phyloP scores from a whole-genome alignment of 805 yeast species.

The Hanseniaspora opuntiae region DNA sequence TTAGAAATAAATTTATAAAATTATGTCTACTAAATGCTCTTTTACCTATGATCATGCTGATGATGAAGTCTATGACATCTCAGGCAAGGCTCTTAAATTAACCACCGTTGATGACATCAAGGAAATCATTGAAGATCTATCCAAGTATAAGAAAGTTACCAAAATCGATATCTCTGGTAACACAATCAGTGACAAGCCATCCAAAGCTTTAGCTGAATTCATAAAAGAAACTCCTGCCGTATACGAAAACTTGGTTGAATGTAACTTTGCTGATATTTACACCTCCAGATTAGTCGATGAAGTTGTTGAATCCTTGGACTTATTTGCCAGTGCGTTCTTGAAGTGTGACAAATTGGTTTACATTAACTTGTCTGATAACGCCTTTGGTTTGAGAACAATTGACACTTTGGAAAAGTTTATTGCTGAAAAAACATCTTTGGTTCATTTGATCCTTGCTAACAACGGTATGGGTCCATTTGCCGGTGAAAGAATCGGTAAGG shows the following conservation, averaged over 20 bases:
- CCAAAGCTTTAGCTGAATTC: constrained; percentile 51
- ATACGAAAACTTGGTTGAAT: constrained; percentile 41
- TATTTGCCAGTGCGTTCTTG: constrained; percentile 59
- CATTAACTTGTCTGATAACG: constrained; percentile 83
- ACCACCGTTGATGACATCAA: constrained; percentile 59
- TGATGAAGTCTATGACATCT: constrained; percentile 44
- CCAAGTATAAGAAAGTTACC: constrained; percentile 26
- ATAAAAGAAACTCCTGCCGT: constrained; percentile 28
- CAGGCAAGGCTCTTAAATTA: constrained; percentile 65
- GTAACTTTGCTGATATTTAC: constrained; percentile 81
- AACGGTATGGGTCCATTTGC: constrained; percentile 98
- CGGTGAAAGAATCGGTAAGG: constrained; percentile 84
- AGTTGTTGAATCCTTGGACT: constrained; percentile 70
- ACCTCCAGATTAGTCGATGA: constrained; percentile 92
- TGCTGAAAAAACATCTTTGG: constrained; percentile 59
- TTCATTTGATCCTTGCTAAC: constrained; percentile 79
- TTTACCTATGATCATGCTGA: constrained; percentile 32
- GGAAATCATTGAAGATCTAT: constrained; percentile 51
- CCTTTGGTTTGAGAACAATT: constrained; percentile 90
- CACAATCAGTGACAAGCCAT: constrained; percentile 85
- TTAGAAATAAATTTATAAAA: background rate
- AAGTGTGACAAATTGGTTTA: constrained; percentile 55
- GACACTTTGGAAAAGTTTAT: constrained; percentile 74
- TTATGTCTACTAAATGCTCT: constrained; percentile 30
- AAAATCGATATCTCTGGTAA: constrained; percentile 80